Percentiles rank a stretch among this genome's conserved stretches.
These are phyloP conservation scores for Microthyrium microscopicum DNA, from an alignment of 2,329 filamentous ascomycete genomes.

Conservation along the genomic window DNA sequence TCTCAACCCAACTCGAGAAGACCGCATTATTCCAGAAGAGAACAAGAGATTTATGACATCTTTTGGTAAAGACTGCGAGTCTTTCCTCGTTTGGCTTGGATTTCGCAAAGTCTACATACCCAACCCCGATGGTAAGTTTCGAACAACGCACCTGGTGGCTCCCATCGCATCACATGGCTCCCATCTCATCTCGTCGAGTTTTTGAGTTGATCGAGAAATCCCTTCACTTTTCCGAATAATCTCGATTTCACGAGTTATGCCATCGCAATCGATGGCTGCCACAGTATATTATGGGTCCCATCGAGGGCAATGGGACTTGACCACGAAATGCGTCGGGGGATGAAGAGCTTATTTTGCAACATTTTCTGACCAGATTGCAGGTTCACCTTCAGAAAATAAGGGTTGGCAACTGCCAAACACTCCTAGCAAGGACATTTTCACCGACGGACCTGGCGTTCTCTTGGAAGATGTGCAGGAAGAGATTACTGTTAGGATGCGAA, in stretches of 20 bases:
- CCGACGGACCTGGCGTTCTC: conserved; percentile 3
- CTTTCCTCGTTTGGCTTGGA: conserved; percentile 39
- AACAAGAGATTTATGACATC: conserved; percentile 49
- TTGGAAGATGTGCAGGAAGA: conserved; percentile 9
- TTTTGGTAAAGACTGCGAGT: conserved; percentile 45
- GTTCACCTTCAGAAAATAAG: not conserved
- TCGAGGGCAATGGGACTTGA: no score
- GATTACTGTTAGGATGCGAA: conserved; percentile 5
- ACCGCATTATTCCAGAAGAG: conserved; percentile 36
- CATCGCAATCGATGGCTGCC: no score
- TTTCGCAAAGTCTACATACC: conserved; percentile 35
- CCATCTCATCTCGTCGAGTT: no score
- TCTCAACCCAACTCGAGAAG: conserved; percentile 28
- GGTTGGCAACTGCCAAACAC: conserved; percentile 5
- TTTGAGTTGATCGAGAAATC: no score
- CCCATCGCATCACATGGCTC: no score
- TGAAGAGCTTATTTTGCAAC: no score
- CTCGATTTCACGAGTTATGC: no score
- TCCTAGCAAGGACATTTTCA: conserved; percentile 3
- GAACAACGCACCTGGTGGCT: conserved; percentile 13
- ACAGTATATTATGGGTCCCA: no score
- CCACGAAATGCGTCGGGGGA: no score
- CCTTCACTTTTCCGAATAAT: no score
- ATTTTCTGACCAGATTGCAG: no score
- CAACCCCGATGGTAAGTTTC: no score